Evolutionary conservation across 805 yeast species (phyloP), one percentile per base, ranked within the genome.

Genomic region (Ogataea neopini): DNA sequence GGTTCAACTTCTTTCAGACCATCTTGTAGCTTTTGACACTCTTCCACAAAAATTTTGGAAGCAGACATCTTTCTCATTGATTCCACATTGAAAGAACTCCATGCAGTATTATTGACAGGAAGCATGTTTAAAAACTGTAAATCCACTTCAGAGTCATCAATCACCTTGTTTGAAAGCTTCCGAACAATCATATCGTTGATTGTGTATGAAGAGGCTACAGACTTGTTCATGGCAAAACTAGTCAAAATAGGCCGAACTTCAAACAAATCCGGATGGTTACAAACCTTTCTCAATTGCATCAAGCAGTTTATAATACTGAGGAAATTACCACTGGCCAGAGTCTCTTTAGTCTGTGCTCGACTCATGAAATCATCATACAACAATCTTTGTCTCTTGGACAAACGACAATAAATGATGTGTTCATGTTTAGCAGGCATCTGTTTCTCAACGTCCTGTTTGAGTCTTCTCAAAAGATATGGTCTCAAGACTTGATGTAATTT

Each of bases 391-490:
- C 99, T 79, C 59, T 94, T 90, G 1, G 97, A 90, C 38, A 94
- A 70, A 22, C 96, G 79, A 70, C 99, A 95, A 63, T 87, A 88
- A 5, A 94, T 83, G 49, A 94, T 84, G 65, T 94, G 99, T 64
- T 94, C 99, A 65, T 90, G 88, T 62, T 94, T 94, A 0, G 87
- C 97, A 1, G 99, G 99, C 99, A 94, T 94, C 67, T 94, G 99
- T 61, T 92, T 90, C 60, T 94, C 99, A 11, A 94, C 99, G 67
- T 94, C 99, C 17, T 88, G 89, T 64, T 94, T 94, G 61, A 94
- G 76, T 54, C 99, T 82, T 64, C 99, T 81, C 50, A 94, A 71
- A 33, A 94, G 71, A 60, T 92, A 94, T 0, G 99, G 99, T 53
- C 99, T 79, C 56, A 94, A 71, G 17, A 94, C 96, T 64, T 89